A percentile compares a stretch with the other conserved stretches of the same genome.
Conservation (phyloP, 495 filamentous ascomycete species). For the Friedmanniomyces simplex region DNA sequence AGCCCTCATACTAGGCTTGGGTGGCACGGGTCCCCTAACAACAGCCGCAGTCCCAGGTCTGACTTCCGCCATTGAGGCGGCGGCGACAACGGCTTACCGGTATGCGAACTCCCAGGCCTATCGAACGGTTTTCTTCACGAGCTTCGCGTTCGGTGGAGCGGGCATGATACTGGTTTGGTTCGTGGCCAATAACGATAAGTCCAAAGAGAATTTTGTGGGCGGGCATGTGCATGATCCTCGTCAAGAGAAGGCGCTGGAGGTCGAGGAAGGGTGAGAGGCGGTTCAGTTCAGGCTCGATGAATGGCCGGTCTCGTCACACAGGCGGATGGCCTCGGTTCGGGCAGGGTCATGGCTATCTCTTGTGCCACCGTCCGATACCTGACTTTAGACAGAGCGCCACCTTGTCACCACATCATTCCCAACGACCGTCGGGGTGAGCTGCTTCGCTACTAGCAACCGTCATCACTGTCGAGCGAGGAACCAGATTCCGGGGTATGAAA, state of each 20-base stretch:
- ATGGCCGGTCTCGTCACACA: no score
- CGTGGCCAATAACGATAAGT: not conserved
- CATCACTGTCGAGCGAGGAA: no score
- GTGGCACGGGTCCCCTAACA: not conserved
- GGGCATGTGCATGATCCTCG: constrained; percentile 1
- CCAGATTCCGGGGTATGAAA: no score
- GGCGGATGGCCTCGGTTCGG: no score
- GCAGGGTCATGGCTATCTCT: no score
- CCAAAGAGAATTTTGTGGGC: not conserved
- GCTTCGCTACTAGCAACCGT: no score
- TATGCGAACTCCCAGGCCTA: not conserved
- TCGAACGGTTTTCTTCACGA: constrained; percentile 1
- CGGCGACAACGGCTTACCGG: not conserved
- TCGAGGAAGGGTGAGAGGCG: not conserved
- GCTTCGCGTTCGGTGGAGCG: constrained; percentile 1
- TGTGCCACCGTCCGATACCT: no score
- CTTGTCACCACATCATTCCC: no score
- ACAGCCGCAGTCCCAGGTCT: not conserved
- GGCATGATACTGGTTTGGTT: constrained; percentile 7
- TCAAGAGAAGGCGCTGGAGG: not conserved
- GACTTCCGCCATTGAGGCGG: not conserved
- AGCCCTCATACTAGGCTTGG: not conserved
- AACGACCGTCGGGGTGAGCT: no score
- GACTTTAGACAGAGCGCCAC: no score
- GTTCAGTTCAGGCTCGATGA: no score